Evolutionary conservation across 805 yeast genomes (phyloP).

Genomic region (Wickerhamomyces mucosus): DNA sequence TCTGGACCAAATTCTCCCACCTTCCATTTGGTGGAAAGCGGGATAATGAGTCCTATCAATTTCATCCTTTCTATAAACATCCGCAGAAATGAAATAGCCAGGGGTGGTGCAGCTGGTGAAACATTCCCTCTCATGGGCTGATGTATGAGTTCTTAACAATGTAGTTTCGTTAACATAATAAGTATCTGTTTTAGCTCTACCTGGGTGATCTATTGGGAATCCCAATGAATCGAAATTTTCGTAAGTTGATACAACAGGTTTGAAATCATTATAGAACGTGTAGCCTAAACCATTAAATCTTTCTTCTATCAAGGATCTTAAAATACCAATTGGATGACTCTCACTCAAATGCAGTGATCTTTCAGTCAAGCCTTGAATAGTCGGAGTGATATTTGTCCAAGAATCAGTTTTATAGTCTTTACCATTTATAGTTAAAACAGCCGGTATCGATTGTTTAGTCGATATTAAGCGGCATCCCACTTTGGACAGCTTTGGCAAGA

Average conservation of each 20-base stretch:
- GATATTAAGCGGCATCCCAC: too few species aligned
- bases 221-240: constrained; percentile 91
- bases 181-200: constrained; percentile 86
- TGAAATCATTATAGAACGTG: constrained; percentile 70
- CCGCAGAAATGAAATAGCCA: constrained; percentile 90
- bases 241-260: constrained; percentile 71
- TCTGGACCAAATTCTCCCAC: constrained; percentile 79
- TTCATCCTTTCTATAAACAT: constrained; percentile 92
- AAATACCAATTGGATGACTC: constrained; percentile 84
- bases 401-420: constrained; percentile 51
- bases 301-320: constrained; percentile 62
- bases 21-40: constrained; percentile 96
- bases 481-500: neutral
- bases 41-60: constrained; percentile 96
- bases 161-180: constrained; percentile 73
- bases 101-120: constrained; percentile 59
- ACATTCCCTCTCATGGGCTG: constrained; percentile 92
- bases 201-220: constrained; percentile 88
- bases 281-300: constrained; percentile 60
- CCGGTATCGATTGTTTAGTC: constrained; percentile 16
- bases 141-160: constrained; percentile 85
- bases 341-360: constrained; percentile 66
- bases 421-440: constrained; percentile 33
- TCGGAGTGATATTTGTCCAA: constrained; percentile 79
- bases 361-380: constrained; percentile 58